These are phyloP conservation scores for Candida suzukii DNA, from an alignment of 805 yeast species.

Conservation along the genomic window DNA sequence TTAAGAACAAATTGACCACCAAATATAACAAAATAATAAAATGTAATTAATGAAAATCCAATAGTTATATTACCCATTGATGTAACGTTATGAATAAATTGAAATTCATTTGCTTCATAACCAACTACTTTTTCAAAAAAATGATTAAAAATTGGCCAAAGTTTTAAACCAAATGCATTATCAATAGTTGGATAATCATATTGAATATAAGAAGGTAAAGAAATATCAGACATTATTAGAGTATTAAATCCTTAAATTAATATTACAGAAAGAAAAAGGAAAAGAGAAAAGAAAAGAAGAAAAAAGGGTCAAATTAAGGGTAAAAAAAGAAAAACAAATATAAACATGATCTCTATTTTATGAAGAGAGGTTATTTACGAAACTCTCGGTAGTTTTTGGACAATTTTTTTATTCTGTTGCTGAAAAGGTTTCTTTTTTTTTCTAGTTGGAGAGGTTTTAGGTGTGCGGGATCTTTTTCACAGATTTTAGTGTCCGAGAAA, in stretches of 20 bases:
- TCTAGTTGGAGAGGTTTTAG: no score
- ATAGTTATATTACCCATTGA: slow-evolving; percentile 60
- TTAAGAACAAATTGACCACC: slow-evolving; percentile 71
- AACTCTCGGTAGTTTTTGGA: no score
- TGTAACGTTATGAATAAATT: slow-evolving; percentile 57
- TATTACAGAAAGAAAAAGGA: not conserved
- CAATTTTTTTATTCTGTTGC: no score
- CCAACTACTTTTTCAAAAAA: slow-evolving; percentile 39
- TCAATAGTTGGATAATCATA: slow-evolving; percentile 20
- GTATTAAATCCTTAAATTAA: not conserved
- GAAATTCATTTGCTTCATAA: slow-evolving; percentile 58
- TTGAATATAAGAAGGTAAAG: slow-evolving; percentile 16
- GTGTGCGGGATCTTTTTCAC: no score
- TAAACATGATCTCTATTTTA: no score
- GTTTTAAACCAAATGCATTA: slow-evolving; percentile 46
- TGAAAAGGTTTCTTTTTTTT: no score
- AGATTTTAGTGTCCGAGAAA: no score
- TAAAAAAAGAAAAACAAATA: no score
- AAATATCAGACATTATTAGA: not conserved
- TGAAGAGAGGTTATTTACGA: no score
- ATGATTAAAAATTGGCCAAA: slow-evolving; percentile 62
- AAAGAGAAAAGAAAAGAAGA: no score
- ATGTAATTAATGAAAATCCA: slow-evolving; percentile 42
- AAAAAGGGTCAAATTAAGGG: no score
- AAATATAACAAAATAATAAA: slow-evolving; percentile 76